phyloP scores from a whole-genome alignment of 176 grass and related monocot species.

The Oryza punctata region DNA sequence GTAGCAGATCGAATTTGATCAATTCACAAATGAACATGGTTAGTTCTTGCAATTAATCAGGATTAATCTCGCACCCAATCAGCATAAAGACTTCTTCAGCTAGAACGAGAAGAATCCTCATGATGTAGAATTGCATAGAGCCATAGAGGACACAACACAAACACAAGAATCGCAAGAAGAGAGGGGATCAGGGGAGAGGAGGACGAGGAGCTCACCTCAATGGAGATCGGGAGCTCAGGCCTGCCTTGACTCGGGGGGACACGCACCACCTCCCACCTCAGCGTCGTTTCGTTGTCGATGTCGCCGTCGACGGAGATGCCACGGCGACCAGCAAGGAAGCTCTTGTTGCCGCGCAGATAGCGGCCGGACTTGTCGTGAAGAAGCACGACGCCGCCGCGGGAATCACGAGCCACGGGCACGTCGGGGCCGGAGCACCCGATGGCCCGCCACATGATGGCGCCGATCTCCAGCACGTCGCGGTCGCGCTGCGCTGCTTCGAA shows the following conservation, averaged over 20 bases:
- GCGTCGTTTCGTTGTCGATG: not conserved
- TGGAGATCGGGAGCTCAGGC: not conserved
- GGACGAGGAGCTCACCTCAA: not conserved
- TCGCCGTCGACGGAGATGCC: not conserved
- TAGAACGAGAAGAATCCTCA: too few relatives aligned
- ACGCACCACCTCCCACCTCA: slow-evolving; percentile 14
- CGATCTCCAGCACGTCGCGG: not conserved
- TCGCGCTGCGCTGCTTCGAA: not conserved
- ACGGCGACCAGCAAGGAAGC: not conserved
- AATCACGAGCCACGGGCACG: too few relatives aligned
- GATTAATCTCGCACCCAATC: too few relatives aligned
- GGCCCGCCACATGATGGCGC: slow-evolving; percentile 10
- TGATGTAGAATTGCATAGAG: too few relatives aligned
- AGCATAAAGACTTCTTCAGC: too few relatives aligned
- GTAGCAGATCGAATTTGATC: too few relatives aligned
- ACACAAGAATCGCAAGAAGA: too few relatives aligned
- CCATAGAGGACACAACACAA: too few relatives aligned
- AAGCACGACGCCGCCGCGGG: not conserved
- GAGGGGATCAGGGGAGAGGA: too few relatives aligned
- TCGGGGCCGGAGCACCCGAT: not conserved
- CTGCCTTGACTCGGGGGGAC: too few relatives aligned
- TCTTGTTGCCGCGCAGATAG: slow-evolving; percentile 29
- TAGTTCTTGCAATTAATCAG: too few relatives aligned
- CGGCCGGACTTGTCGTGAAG: not conserved
- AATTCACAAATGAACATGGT: too few relatives aligned